Conservation (phyloP, 768 basidiomycete species). For the Boletales sp. region DNA sequence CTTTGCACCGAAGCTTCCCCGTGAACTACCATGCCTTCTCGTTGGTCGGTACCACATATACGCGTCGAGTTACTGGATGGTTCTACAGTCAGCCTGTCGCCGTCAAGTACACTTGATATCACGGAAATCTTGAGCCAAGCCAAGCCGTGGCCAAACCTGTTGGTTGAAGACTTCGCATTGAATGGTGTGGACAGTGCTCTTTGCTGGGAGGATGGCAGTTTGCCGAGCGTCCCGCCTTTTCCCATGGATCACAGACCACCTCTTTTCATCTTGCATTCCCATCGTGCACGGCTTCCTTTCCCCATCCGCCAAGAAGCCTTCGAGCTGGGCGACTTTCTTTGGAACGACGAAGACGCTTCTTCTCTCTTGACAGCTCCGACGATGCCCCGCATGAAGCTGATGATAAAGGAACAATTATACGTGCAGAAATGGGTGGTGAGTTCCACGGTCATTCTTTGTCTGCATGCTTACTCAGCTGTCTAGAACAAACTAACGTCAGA, state of each 20-base stretch:
- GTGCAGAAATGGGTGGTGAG: conserved; percentile 35
- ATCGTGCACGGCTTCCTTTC: conserved; percentile 24
- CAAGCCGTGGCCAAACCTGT: conserved; percentile 15
- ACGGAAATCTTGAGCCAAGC: conserved; percentile 15
- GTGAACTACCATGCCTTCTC: conserved; percentile 16
- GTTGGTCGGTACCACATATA: conserved; percentile 21
- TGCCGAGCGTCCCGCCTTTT: conserved; percentile 30
- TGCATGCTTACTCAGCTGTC: conserved; percentile 6
- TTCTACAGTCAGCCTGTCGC: conserved; percentile 10
- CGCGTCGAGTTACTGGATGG: conserved; percentile 13
- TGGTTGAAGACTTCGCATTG: conserved; percentile 19
- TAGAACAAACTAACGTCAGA: conserved; percentile 19
- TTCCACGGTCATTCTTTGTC: neutral
- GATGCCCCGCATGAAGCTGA: conserved; percentile 32
- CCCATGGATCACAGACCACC: conserved; percentile 24
- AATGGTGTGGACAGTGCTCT: conserved; percentile 10
- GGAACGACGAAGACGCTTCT: conserved; percentile 13
- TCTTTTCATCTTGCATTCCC: conserved; percentile 24
- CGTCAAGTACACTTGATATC: conserved; percentile 28
- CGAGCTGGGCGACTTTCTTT: conserved; percentile 16
- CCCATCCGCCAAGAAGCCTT: conserved; percentile 16
- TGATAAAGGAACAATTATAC: conserved; percentile 34
- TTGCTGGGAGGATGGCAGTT: conserved; percentile 9
- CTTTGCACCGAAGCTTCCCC: conserved; percentile 3
- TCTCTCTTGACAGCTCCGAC: conserved; percentile 31